phyloP scores from a whole-genome alignment of 2,329 filamentous ascomycete genomes.

The Phialophora expanda region DNA sequence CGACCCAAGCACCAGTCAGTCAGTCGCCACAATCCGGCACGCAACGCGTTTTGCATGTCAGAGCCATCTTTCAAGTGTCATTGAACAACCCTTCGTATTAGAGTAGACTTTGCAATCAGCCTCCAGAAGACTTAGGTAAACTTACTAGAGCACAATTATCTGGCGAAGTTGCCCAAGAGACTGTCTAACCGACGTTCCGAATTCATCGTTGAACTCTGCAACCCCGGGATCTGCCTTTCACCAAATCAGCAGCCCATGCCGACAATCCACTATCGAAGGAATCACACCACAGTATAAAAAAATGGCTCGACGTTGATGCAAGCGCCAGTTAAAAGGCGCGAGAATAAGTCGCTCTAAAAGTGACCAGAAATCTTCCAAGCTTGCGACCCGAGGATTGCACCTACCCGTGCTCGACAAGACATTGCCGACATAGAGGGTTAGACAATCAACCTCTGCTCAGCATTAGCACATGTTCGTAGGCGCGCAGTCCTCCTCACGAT shows the following conservation, averaged over 20 bases:
- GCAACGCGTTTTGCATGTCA: background rate
- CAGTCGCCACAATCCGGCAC: background rate
- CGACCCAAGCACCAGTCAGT: background rate
- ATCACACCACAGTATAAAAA: constrained; percentile 11
- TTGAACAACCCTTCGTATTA: constrained; percentile 13
- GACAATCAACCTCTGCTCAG: background rate
- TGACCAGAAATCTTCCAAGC: background rate
- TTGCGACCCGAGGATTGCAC: background rate
- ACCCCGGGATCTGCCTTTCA: background rate
- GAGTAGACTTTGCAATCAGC: no score
- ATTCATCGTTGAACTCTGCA: background rate
- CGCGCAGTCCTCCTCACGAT: background rate
- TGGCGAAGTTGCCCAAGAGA: background rate
- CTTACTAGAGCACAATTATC: background rate
- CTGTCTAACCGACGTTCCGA: background rate
- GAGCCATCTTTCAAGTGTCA: background rate
- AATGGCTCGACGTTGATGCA: background rate
- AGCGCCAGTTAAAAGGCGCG: background rate
- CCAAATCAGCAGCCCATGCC: constrained; percentile 14
- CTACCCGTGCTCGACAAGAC: background rate
- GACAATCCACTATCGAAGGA: constrained; percentile 1
- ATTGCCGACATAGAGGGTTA: background rate
- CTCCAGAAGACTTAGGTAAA: background rate
- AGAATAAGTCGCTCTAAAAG: background rate
- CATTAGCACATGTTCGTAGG: background rate